These are phyloP conservation scores for Plasmodiophora brassicae DNA, from an alignment of 208 protist species.

Conservation along the genomic window DNA sequence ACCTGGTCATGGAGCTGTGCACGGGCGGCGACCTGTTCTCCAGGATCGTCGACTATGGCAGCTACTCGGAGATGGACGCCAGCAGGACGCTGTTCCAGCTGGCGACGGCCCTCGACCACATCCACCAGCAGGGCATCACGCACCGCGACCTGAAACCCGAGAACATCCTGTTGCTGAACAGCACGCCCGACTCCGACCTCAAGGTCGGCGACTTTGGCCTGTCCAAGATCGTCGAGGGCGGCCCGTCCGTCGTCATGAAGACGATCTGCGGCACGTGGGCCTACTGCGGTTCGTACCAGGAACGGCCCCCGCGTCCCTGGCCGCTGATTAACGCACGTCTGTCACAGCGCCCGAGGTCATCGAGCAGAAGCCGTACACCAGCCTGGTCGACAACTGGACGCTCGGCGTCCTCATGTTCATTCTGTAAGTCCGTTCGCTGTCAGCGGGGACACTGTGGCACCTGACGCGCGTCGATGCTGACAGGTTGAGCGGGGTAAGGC, in stretches of 20 bases:
- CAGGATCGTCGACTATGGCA: conserved; percentile 36
- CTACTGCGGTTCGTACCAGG: background rate
- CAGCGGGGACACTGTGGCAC: no score
- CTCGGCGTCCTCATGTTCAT: conserved; percentile 16
- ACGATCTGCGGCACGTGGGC: conserved; percentile 20
- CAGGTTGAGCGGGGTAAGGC: conserved; percentile 22
- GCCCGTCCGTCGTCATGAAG: conserved; percentile 4
- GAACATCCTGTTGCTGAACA: background rate
- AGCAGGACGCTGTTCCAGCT: conserved; percentile 38
- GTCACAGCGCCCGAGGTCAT: conserved; percentile 7
- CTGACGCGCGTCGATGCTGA: background rate
- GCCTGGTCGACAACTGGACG: conserved; percentile 25
- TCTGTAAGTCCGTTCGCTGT: background rate
- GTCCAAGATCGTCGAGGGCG: conserved; percentile 1
- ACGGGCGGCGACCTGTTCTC: conserved; percentile 38
- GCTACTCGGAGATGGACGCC: conserved; percentile 13
- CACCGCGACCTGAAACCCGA: conserved; percentile 38
- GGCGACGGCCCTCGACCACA: conserved; percentile 16
- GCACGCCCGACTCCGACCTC: conserved; percentile 1
- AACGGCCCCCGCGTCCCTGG: no score
- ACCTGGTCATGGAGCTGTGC: conserved; percentile 50
- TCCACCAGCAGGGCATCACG: conserved; percentile 41
- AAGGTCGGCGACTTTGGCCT: conserved; percentile 23
- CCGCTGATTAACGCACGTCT: no score
- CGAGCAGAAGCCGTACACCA: conserved; percentile 26